Conservation (phyloP, 805 yeast genomes). For the Saccharomycopsis sp. region DNA sequence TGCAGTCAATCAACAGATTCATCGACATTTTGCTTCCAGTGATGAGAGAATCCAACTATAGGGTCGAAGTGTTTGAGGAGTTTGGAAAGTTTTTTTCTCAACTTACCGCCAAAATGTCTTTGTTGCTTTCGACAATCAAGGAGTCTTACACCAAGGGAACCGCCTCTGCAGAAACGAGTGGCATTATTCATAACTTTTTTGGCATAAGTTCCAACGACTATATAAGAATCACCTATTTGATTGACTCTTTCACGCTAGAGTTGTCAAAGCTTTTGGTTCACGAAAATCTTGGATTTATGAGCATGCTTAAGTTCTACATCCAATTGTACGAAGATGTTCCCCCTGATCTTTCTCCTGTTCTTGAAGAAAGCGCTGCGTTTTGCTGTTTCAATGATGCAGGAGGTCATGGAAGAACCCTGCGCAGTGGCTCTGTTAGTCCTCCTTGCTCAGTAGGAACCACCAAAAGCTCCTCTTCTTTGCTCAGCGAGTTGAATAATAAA, state of each 20-base stretch:
- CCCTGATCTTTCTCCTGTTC: background rate
- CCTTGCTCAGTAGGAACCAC: conserved; percentile 1
- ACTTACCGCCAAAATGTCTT: background rate
- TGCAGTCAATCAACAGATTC: background rate
- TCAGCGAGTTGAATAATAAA: background rate
- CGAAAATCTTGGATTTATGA: background rate
- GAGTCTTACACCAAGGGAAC: background rate
- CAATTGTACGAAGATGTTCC: conserved; percentile 1
- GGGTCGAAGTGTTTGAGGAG: background rate
- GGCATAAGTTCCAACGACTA: background rate
- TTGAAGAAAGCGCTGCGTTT: background rate
- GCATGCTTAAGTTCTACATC: background rate
- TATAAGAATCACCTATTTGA: background rate
- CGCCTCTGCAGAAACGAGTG: background rate
- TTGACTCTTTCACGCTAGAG: background rate
- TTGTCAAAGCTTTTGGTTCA: background rate
- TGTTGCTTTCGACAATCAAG: background rate
- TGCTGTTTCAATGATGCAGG: background rate
- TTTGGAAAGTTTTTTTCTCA: background rate
- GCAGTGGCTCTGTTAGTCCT: background rate
- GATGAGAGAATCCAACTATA: background rate
- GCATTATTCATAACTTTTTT: background rate
- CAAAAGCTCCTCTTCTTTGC: conserved; percentile 1
- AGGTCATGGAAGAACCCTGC: background rate
- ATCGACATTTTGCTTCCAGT: background rate